Conservation (phyloP, 1,284 basidiomycete genomes). For the Fistulinella cinereoalba region DNA sequence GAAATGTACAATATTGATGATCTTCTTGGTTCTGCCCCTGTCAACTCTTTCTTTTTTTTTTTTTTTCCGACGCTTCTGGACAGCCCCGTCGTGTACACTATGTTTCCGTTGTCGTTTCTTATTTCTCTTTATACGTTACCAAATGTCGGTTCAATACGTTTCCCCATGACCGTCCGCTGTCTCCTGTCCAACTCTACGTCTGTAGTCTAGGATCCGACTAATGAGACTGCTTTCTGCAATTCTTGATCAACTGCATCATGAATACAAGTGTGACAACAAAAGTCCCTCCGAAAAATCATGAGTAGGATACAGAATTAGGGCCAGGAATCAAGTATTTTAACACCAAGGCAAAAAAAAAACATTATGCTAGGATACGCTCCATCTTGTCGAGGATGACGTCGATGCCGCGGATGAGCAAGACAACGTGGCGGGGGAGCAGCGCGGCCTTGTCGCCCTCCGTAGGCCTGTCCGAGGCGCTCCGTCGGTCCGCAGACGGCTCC, state of each 20-base stretch:
- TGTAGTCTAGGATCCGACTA: conserved; percentile 20
- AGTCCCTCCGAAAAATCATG: not conserved
- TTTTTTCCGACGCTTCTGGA: not conserved
- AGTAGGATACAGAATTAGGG: not conserved
- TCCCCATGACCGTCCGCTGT: conserved; percentile 5
- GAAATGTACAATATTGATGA: conserved; percentile 26
- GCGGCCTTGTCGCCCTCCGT: conserved; percentile 27
- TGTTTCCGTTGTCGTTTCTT: conserved; percentile 28
- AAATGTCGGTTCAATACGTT: conserved; percentile 2
- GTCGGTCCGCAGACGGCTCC: conserved; percentile 5
- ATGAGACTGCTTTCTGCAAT: conserved; percentile 3
- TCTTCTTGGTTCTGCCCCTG: not conserved
- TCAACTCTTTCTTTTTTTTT: not conserved
- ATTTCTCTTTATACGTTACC: conserved; percentile 35
- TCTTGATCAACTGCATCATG: not conserved
- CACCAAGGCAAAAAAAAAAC: too few relatives aligned
- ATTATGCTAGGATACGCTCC: conserved; percentile 55
- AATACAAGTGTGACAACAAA: too few relatives aligned
- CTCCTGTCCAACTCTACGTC: not conserved
- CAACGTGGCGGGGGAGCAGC: conserved; percentile 56
- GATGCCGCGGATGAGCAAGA: conserved; percentile 55
- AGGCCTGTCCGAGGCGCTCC: conserved; percentile 7
- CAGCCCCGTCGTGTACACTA: too few relatives aligned
- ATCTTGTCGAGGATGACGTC: conserved; percentile 61
- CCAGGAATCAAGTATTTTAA: too few relatives aligned